Percentiles rank a stretch among this genome's conserved stretches.
These are phyloP conservation scores for Haplosporangium gracile DNA, from an alignment of 192 early-diverging fungal species.

Conservation along the genomic window DNA sequence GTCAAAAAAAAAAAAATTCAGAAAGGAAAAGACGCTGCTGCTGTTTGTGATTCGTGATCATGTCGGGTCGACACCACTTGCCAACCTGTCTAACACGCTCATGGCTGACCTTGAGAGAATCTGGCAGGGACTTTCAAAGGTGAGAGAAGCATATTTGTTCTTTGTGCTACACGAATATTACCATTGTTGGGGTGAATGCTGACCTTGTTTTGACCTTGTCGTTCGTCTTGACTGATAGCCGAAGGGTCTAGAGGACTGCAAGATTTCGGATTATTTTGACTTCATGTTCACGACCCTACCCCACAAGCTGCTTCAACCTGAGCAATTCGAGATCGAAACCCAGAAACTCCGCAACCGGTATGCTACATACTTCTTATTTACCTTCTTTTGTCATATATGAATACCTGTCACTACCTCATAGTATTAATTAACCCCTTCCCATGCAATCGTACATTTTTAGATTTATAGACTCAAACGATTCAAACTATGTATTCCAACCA, in stretches of 20 bases:
- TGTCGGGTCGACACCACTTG: conserved; percentile 88
- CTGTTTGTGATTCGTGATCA: conserved; percentile 98
- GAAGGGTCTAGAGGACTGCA: conserved; percentile 78
- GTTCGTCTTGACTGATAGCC: conserved; percentile 65
- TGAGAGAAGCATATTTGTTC: conserved; percentile 26
- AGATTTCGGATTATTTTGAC: conserved; percentile 91
- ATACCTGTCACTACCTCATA: neutral
- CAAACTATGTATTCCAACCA: conserved; percentile 88
- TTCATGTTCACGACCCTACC: conserved; percentile 89
- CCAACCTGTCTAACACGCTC: conserved; percentile 82
- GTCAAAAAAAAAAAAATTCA: conserved; percentile 28
- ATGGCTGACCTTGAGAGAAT: conserved; percentile 87
- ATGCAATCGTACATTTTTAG: conserved; percentile 30
- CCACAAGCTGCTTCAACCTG: conserved; percentile 88
- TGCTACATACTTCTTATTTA: neutral
- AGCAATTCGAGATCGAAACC: conserved; percentile 82
- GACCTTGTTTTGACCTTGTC: neutral
- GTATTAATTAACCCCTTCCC: neutral
- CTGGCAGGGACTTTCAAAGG: conserved; percentile 92
- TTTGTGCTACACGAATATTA: neutral
- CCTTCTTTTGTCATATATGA: neutral
- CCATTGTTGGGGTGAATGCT: neutral
- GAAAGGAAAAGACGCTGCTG: conserved; percentile 90
- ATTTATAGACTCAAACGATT: conserved; percentile 75
- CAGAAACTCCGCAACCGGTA: conserved; percentile 73